Base-by-base conservation (phyloP, 2,329 filamentous ascomycete species). In the Venturia asperata region DNA sequence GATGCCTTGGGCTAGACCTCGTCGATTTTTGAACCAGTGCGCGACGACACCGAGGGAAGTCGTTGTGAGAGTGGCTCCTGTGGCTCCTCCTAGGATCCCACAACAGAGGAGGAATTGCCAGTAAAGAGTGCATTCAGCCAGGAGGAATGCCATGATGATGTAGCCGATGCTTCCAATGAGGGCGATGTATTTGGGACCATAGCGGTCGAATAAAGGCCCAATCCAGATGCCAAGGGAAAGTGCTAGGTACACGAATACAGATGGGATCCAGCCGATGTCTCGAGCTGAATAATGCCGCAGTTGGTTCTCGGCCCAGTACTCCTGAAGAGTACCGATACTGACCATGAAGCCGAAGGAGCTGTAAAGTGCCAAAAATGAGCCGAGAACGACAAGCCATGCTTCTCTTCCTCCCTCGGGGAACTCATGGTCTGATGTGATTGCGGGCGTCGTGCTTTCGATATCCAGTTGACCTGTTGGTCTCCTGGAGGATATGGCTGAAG, bases 41-140 rank as follows among this genome's bases (percentile, higher is more conserved):
- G 74, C 72, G 37, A 79, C 71, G 21, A 68, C 72, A 0, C 73
- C 72, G 3, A 77, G 68, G 17, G 71, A 70, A 1, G 73, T 75
- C 1, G 76, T 77, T 21, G 74, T 73, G 52, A 78, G 68, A 65
- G 78, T 71, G 1, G 76, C 76, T 0, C 73, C 74, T 0, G 75
- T 71, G 1, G 76, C 67, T 0, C 77, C 79, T 10, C 74, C 76
- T 0, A 80, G 68, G 1, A 80, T 67, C 4, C 74, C 74, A 65
- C 74, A 75, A 37, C 73, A 73, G 0, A 80, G 69, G 11, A 80
- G 69, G 68, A 79, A 74, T 41, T 80, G 78, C 71, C 76, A 80
- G 67, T 76, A 79, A 37, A 72, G 71, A 65, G 67, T 64, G 34
- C 64, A 66, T 17, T 64, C 34, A 7, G 63, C 63, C 3, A 64